These are phyloP conservation scores for Neurospora discreta DNA, from an alignment of 495 filamentous ascomycete genomes.

Conservation along the genomic window DNA sequence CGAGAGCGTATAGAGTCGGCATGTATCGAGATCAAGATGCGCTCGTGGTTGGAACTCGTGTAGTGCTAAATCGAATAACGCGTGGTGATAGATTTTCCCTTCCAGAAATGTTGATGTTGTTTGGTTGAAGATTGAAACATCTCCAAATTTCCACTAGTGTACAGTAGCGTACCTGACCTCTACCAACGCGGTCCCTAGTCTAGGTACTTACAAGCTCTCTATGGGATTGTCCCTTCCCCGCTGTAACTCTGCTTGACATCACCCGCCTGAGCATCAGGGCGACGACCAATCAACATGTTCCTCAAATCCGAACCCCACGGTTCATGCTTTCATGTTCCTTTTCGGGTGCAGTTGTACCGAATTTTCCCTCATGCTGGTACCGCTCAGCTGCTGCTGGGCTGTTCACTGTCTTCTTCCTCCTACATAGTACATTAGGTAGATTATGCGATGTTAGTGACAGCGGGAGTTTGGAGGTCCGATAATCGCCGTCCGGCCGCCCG, in stretches of 20 bases:
- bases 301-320: background rate
- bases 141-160: background rate
- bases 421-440: no score
- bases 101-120: background rate
- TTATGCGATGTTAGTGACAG: no score
- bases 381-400: background rate
- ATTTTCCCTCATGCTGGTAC: background rate
- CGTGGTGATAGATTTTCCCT: background rate
- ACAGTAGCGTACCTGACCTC: background rate
- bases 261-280: background rate
- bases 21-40: background rate
- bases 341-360: background rate
- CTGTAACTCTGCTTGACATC: constrained; percentile 1
- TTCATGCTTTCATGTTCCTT: background rate
- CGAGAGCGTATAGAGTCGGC: background rate
- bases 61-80: background rate
- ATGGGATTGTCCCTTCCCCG: background rate
- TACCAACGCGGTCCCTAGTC: background rate
- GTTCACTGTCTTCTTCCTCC: background rate
- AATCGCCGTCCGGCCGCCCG: background rate
- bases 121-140: background rate
- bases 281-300: background rate
- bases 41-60: background rate
- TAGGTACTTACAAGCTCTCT: background rate
- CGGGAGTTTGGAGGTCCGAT: background rate